Base-by-base conservation (phyloP, 306 rosid genomes). In the Myrica gale region DNA sequence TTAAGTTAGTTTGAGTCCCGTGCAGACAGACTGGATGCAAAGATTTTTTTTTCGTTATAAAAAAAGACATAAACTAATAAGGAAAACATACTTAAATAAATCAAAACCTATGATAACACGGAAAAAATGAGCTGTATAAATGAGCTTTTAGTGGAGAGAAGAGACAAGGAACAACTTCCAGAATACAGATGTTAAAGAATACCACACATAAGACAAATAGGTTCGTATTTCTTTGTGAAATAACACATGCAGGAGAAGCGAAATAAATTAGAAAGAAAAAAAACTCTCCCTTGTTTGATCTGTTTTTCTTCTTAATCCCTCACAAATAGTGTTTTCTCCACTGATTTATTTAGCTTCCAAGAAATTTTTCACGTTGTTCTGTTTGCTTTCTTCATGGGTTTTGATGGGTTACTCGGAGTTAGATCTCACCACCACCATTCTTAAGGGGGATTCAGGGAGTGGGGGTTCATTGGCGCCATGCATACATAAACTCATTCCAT, bases 401-500 rank as follows among this genome's bases (percentile, higher is more conserved):
- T 21, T 84, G 6, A 21, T 43, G 46, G 81, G 74, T 42, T 58
- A 51, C 41, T 68, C 73, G 1, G 43, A 69, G 1, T 5, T 16
- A 16, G 15, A 12, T n/a, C 7, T 4, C 5, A 56, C 76, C 6
- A 71, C 75, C 3, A 68, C 53, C 0, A 57, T 79, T 32, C 32
- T 76, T 1, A 56, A 71, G 9, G 11, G 41, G 23, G 6, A 23
- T 23, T 3, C 3, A 6, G 12, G 12, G 11, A 3, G 72, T 16
- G 47, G 21, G 16, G 77, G 50, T 55, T 32, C 76, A 43, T 48
- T 73, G 37, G 37, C 69, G 74, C 41, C 80, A 46, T 93, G 97
- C 89, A 20, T 93, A 82, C 76, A 79, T 53, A 83, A 83, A 68
- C 44, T 93, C 44, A 6, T 85, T 13, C 89, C 98, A 0, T 93